phyloP scores from a whole-genome alignment of 1,139 yeast species.

The Candida glucosophila region DNA sequence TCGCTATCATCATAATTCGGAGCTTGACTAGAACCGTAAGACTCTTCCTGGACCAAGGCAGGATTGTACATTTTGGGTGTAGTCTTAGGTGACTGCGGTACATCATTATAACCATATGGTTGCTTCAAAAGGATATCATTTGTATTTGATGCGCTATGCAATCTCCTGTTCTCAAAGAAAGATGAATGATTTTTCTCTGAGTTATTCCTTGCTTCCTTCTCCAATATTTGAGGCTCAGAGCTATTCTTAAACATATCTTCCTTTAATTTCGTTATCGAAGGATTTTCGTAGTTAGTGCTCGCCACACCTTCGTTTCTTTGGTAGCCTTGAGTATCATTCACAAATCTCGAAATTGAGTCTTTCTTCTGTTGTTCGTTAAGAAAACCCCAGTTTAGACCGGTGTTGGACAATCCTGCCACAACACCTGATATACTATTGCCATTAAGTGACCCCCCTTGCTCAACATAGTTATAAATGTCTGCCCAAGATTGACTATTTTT shows the following conservation, averaged over 20 bases:
- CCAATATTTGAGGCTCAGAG: too few species aligned
- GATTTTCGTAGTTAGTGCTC: slow-evolving; percentile 4
- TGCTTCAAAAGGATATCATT: slow-evolving; percentile 9
- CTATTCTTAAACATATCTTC: slow-evolving; percentile 37
- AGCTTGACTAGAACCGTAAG: too few species aligned
- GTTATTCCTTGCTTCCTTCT: slow-evolving; percentile 2
- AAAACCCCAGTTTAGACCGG: slow-evolving; percentile 31
- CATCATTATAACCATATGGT: slow-evolving; percentile 22
- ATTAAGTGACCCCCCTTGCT: slow-evolving; percentile 23
- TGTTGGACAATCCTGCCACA: slow-evolving; percentile 30
- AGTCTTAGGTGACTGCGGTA: slow-evolving; percentile 37
- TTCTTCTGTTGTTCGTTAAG: slow-evolving; percentile 38
- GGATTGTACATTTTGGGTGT: slow-evolving; percentile 20
- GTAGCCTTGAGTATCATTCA: slow-evolving; percentile 22
- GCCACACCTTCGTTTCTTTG: slow-evolving; percentile 10
- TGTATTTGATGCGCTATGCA: slow-evolving; percentile 1
- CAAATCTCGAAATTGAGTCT: slow-evolving; percentile 31
- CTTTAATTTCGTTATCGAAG: slow-evolving; percentile 17
- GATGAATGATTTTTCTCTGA: not conserved
- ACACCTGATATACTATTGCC: slow-evolving; percentile 17
- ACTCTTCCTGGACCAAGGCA: slow-evolving; percentile 6
- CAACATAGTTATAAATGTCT: slow-evolving; percentile 11
- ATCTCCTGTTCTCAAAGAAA: not conserved
- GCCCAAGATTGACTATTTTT: slow-evolving; percentile 18
- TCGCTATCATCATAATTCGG: too few species aligned